Evolutionary conservation across 1,139 yeast genomes (phyloP).

Genomic region (Candida tetrigidarum): DNA sequence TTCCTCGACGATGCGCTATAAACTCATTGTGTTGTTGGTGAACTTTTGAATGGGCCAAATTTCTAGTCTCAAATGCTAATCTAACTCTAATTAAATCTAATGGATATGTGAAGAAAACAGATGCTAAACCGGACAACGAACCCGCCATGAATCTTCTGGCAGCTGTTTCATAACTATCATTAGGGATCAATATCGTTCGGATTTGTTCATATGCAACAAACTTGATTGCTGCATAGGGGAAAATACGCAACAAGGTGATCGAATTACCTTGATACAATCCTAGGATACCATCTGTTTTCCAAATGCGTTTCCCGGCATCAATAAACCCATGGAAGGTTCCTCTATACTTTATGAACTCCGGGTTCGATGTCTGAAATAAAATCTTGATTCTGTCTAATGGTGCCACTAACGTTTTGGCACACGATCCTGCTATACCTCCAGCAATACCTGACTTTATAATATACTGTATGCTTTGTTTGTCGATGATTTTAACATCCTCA

Average conservation of each 20-base stretch:
- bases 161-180: slow-evolving; percentile 75
- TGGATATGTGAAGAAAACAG: slow-evolving; percentile 92
- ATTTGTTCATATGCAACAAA: slow-evolving; percentile 98
- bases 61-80: slow-evolving; percentile 82
- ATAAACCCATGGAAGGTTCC: slow-evolving; percentile 82
- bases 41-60: slow-evolving; percentile 30
- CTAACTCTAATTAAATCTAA: slow-evolving; percentile 88
- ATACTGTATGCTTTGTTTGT: slow-evolving; percentile 78
- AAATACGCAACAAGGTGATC: slow-evolving; percentile 85
- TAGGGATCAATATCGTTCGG: slow-evolving; percentile 77
- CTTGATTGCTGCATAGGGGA: slow-evolving; percentile 97
- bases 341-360: slow-evolving; percentile 78
- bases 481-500: slow-evolving; percentile 26
- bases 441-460: slow-evolving; percentile 85
- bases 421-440: slow-evolving; percentile 95
- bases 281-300: slow-evolving; percentile 67
- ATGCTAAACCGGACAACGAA: slow-evolving; percentile 82
- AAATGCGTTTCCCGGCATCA: slow-evolving; percentile 71
- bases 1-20: slow-evolving; percentile 48
- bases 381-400: slow-evolving; percentile 96
- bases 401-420: slow-evolving; percentile 93
- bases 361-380: slow-evolving; percentile 92
- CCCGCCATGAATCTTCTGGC: slow-evolving; percentile 85
- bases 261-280: slow-evolving; percentile 97
- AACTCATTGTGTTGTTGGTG: slow-evolving; percentile 25